phyloP scores from a whole-genome alignment of 1,284 basidiomycete genomes.

The Trametes polyzona region DNA sequence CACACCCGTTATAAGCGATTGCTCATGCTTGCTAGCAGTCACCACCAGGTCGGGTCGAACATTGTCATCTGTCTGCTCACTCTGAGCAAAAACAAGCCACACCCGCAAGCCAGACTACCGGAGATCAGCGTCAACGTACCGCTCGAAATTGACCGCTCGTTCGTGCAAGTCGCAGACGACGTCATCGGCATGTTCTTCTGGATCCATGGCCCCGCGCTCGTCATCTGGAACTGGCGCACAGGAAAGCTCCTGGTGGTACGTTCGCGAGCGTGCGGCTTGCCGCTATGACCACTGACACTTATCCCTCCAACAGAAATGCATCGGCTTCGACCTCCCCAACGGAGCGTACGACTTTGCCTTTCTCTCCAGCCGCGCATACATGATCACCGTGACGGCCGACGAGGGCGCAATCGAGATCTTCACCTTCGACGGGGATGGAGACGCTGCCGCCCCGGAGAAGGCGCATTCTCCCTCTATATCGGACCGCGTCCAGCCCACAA shows the following conservation, averaged over 20 bases:
- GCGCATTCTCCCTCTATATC: neutral
- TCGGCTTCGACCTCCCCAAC: constrained; percentile 31
- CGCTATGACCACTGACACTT: neutral
- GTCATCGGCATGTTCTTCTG: constrained; percentile 52
- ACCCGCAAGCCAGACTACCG: constrained; percentile 39
- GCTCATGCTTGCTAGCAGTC: neutral
- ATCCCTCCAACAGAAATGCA: constrained; percentile 26
- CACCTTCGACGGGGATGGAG: constrained; percentile 31
- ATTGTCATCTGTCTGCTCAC: constrained; percentile 39
- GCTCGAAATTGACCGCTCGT: constrained; percentile 38
- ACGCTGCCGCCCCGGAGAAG: neutral
- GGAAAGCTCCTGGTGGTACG: constrained; percentile 49
- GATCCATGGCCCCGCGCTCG: constrained; percentile 39
- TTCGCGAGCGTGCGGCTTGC: constrained; percentile 6
- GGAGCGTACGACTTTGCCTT: constrained; percentile 50
- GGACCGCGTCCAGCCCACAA: constrained; percentile 14
- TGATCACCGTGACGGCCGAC: constrained; percentile 40
- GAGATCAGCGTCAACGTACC: constrained; percentile 34
- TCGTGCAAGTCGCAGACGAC: constrained; percentile 56
- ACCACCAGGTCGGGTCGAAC: neutral
- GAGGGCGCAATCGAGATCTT: constrained; percentile 47
- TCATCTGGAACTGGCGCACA: constrained; percentile 60
- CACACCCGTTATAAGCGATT: no score
- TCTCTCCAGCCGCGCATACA: constrained; percentile 47
- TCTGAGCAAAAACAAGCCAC: constrained; percentile 45